Percentiles rank a stretch among this genome's conserved stretches.
These are phyloP conservation scores for Hortiboletus campestris DNA, from an alignment of 768 basidiomycete species.

Conservation along the genomic window DNA sequence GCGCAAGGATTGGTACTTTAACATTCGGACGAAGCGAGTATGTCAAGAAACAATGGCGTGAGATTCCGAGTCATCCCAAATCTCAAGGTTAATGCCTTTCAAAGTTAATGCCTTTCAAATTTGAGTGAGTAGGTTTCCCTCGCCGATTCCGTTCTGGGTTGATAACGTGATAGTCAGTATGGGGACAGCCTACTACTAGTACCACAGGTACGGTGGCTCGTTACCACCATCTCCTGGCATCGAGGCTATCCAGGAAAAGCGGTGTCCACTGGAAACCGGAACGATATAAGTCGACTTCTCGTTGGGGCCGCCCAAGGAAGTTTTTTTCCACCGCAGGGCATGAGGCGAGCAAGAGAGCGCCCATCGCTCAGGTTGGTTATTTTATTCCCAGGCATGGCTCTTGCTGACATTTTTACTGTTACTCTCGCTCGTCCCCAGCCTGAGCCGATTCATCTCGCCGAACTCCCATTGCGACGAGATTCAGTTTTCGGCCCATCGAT, in stretches of 20 bases:
- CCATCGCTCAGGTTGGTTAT: not conserved
- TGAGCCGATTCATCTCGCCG: not conserved
- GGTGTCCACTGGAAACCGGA: not conserved
- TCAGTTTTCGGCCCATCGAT: not conserved
- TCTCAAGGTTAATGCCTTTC: too few relatives aligned
- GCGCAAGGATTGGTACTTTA: too few relatives aligned
- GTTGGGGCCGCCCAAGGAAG: not conserved
- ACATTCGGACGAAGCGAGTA: too few relatives aligned
- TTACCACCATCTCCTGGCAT: not conserved
- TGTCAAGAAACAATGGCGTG: too few relatives aligned
- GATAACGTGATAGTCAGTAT: not conserved
- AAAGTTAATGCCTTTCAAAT: too few relatives aligned
- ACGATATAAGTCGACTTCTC: not conserved
- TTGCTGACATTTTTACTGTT: not conserved
- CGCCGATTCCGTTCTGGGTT: too few relatives aligned
- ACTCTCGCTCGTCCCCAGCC: not conserved
- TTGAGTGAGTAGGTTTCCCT: too few relatives aligned
- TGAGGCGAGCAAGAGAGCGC: not conserved
- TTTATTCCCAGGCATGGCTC: conserved; percentile 3
- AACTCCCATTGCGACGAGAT: not conserved
- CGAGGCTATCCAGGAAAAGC: not conserved
- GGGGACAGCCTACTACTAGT: too few relatives aligned
- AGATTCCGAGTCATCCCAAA: too few relatives aligned
- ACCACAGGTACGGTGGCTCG: not conserved
- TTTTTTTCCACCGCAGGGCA: not conserved